phyloP scores from a whole-genome alignment of 495 filamentous ascomycete genomes.

The Penicillium canariense region DNA sequence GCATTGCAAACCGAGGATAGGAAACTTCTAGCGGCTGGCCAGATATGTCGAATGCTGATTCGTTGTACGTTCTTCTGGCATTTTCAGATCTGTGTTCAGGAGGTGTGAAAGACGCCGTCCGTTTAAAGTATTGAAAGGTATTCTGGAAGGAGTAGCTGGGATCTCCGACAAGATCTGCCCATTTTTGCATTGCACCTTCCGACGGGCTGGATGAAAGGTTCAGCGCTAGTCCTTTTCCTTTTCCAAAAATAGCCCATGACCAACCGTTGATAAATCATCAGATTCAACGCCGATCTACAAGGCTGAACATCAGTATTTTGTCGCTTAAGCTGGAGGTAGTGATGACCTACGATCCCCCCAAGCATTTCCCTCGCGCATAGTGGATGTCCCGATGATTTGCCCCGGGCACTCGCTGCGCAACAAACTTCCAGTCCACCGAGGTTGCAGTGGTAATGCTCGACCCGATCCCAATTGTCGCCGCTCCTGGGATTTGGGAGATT shows the following conservation, averaged over 20 bases:
- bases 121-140: constrained; percentile 41
- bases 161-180: constrained; percentile 49
- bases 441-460: constrained; percentile 28
- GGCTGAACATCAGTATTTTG: not conserved
- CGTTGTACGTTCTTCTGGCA: constrained; percentile 25
- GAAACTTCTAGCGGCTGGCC: constrained; percentile 37
- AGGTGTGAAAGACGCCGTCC: constrained; percentile 32
- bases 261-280: constrained; percentile 40
- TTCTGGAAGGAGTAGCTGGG: constrained; percentile 43
- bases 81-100: constrained; percentile 16
- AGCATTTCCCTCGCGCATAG: constrained; percentile 37
- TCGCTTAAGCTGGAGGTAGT: not conserved
- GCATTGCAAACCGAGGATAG: constrained; percentile 28
- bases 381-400: constrained; percentile 38
- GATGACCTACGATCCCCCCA: constrained; percentile 37
- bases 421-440: constrained; percentile 51
- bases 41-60: constrained; percentile 18
- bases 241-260: not conserved
- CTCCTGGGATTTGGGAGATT: constrained; percentile 47
- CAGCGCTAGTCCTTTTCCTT: not conserved
- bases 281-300: constrained; percentile 32
- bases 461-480: constrained; percentile 31
- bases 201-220: constrained; percentile 30
- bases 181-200: constrained; percentile 36
- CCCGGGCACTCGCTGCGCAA: constrained; percentile 31